phyloP scores from a whole-genome alignment of 257 asterid species.

The Solanum paucissectum region DNA sequence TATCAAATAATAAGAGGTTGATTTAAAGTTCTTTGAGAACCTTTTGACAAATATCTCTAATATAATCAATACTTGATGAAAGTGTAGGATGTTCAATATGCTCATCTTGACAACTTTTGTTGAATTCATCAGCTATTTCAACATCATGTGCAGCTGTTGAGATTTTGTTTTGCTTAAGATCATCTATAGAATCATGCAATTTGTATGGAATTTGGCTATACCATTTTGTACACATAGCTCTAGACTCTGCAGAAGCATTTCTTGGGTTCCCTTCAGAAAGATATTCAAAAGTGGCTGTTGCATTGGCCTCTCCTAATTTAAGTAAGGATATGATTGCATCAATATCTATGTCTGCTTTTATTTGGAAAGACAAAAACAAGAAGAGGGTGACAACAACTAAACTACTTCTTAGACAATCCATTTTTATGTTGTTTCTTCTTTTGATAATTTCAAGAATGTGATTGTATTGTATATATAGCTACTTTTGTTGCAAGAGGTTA shows the following conservation, averaged over 20 bases:
- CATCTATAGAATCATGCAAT: background rate
- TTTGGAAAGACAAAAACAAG: background rate
- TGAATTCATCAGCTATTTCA: background rate
- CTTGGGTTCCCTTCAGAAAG: background rate
- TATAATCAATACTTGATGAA: background rate
- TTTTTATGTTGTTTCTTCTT: background rate
- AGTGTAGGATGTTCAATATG: background rate
- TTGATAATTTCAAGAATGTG: background rate
- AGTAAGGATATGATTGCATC: background rate
- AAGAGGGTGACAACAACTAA: background rate
- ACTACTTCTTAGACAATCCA: background rate
- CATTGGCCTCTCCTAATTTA: background rate
- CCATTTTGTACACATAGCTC: background rate
- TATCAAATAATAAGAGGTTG: background rate
- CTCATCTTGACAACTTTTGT: background rate
- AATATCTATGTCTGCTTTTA: background rate
- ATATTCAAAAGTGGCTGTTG: background rate
- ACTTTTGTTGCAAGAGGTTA: background rate
- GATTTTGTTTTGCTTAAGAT: background rate
- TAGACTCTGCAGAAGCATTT: background rate
- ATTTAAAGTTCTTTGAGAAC: background rate
- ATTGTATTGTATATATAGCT: background rate
- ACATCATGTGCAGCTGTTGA: background rate
- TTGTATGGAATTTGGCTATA: background rate
- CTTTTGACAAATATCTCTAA: background rate